These are phyloP conservation scores for Debaryomyces castellii DNA, from an alignment of 805 yeast genomes.

Conservation along the genomic window DNA sequence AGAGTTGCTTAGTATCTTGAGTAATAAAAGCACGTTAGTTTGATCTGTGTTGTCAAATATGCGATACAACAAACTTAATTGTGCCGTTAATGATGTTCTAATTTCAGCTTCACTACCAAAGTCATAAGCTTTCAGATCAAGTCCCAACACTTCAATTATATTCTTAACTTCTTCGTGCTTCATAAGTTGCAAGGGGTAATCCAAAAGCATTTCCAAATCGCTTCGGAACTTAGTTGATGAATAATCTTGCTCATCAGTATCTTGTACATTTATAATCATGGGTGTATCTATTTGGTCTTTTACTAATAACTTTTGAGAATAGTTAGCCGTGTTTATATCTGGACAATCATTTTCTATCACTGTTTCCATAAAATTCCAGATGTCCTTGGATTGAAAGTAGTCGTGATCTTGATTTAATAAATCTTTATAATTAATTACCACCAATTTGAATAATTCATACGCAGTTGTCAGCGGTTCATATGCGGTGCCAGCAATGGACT, in stretches of 20 bases:
- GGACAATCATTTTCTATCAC: conserved; percentile 20
- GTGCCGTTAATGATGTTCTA: not conserved
- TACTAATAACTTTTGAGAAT: conserved; percentile 11
- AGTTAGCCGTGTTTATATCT: not conserved
- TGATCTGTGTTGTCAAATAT: conserved; percentile 2
- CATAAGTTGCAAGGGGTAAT: conserved; percentile 8
- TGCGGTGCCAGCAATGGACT: conserved; percentile 29
- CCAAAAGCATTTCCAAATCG: conserved; percentile 24
- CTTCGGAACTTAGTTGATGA: conserved; percentile 23
- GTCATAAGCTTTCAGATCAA: conserved; percentile 4
- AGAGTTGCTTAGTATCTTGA: conserved; percentile 11
- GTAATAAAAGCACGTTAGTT: conserved; percentile 5
- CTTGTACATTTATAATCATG: conserved; percentile 25
- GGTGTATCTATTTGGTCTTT: conserved; percentile 36
- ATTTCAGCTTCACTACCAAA: not conserved
- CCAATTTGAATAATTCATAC: conserved; percentile 35
- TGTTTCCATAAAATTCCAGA: conserved; percentile 36
- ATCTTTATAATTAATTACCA: conserved; percentile 34
- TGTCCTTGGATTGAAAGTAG: conserved; percentile 26
- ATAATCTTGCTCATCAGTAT: conserved; percentile 17
- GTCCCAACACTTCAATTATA: conserved; percentile 8
- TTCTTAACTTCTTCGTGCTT: conserved; percentile 16
- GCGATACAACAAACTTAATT: conserved; percentile 11
- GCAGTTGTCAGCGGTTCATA: conserved; percentile 27
- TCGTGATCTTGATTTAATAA: conserved; percentile 32